Conservation (phyloP, 2,329 filamentous ascomycete genomes). For the Paraconiothyrium brasiliense region DNA sequence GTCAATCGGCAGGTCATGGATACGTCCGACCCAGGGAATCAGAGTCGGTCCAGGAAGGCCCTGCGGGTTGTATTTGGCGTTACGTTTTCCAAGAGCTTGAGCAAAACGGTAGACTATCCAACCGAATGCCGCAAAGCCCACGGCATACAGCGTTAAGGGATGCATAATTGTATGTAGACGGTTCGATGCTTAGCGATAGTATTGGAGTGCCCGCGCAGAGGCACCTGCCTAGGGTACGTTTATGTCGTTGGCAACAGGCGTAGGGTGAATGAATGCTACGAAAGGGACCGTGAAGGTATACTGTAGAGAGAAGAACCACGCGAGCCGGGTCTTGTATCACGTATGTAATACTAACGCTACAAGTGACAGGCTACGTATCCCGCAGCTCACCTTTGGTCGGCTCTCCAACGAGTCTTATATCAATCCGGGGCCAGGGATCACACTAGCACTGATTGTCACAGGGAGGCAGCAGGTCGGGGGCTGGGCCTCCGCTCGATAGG, state of each 20-base stretch:
- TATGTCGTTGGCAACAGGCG: not conserved
- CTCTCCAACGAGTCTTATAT: slow-evolving; percentile 10
- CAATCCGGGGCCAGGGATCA: not conserved
- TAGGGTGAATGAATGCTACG: not conserved
- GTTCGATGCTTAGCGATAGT: not conserved
- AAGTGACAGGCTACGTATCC: slow-evolving; percentile 16
- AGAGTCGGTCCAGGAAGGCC: slow-evolving; percentile 54
- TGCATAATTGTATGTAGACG: slow-evolving; percentile 47
- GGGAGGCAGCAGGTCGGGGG: slow-evolving; percentile 1
- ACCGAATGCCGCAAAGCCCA: slow-evolving; percentile 49
- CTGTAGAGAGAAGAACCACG: slow-evolving; percentile 9
- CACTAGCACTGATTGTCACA: not conserved
- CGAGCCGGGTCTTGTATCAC: slow-evolving; percentile 9
- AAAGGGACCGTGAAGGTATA: not conserved
- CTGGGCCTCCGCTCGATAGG: slow-evolving; percentile 2
- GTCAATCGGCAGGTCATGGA: slow-evolving; percentile 49
- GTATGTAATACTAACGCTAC: slow-evolving; percentile 2
- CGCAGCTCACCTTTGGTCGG: slow-evolving; percentile 13
- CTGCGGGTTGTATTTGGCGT: slow-evolving; percentile 46
- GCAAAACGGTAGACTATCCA: slow-evolving; percentile 48
- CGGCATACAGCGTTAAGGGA: slow-evolving; percentile 49
- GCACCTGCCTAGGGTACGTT: not conserved
- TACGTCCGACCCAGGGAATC: slow-evolving; percentile 47
- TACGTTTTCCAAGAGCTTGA: slow-evolving; percentile 48
- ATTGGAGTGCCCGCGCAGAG: slow-evolving; percentile 1